Evolutionary conservation across 2,329 filamentous ascomycete genomes (phyloP).

Genomic region (Polytolypa hystricis): DNA sequence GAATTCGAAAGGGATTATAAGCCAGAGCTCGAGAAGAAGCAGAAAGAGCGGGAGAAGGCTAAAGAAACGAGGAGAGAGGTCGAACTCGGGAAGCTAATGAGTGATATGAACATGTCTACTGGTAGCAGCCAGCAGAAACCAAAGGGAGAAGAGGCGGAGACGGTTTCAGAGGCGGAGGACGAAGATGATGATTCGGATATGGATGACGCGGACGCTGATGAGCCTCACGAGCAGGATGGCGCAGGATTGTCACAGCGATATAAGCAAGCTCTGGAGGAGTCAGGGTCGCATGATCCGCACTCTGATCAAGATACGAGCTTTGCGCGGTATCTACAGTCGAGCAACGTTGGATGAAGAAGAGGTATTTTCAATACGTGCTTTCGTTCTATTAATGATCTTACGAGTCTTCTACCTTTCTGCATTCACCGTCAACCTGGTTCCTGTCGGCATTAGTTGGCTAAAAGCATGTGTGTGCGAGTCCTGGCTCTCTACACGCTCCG

Average conservation of each 20-base stretch:
- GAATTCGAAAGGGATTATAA: conserved; percentile 89
- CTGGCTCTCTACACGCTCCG: no score
- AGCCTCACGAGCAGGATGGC: conserved; percentile 33
- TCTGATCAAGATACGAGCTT: conserved; percentile 42
- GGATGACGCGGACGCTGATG: conserved; percentile 49
- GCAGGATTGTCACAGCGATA: conserved; percentile 66
- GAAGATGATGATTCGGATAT: conserved; percentile 39
- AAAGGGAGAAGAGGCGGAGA: conserved; percentile 28
- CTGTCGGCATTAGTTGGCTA: no score
- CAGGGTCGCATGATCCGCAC: conserved; percentile 27
- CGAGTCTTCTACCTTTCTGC: no score
- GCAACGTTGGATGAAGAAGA: conserved; percentile 21
- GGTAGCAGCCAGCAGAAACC: conserved; percentile 17
- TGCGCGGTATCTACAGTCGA: conserved; percentile 36
- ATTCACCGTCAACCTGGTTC: no score
- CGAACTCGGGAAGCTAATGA: conserved; percentile 88
- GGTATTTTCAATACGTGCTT: neutral
- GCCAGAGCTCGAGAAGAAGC: conserved; percentile 74
- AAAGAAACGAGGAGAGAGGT: conserved; percentile 62
- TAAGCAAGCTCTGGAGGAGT: conserved; percentile 57
- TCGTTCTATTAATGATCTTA: no score
- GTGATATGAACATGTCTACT: conserved; percentile 63
- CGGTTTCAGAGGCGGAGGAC: conserved; percentile 40
- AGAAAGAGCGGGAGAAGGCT: conserved; percentile 61
- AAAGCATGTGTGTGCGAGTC: no score